A percentile compares a stretch with the other conserved stretches of the same genome.
phyloP scores from a whole-genome alignment of 352 stramenopile species.

The Globisporangium apiculatum region DNA sequence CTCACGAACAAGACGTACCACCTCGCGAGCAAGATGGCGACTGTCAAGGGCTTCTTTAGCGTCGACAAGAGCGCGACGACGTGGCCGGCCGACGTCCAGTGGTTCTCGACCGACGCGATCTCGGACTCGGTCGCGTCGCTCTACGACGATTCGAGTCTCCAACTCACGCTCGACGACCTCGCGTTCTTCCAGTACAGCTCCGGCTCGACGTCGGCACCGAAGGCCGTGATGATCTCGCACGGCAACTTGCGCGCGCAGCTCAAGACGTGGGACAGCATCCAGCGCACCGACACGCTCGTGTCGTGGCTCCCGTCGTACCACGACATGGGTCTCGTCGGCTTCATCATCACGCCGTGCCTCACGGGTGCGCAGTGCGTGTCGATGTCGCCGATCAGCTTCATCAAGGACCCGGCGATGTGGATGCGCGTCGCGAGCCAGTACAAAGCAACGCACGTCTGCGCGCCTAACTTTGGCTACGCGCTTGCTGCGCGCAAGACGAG shows the following conservation, averaged over 20 bases:
- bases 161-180: conserved; percentile 42
- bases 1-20: conserved; percentile 76
- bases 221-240: conserved; percentile 83
- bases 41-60: conserved; percentile 71
- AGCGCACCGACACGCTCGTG: conserved; percentile 53
- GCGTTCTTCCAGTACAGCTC: conserved; percentile 86
- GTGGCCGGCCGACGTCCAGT: conserved; percentile 62
- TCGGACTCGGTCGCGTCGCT: conserved; percentile 37
- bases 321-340: conserved; percentile 82
- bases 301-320: conserved; percentile 80
- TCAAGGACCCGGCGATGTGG: conserved; percentile 79
- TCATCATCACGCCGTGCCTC: conserved; percentile 63
- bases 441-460: conserved; percentile 70
- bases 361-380: conserved; percentile 55
- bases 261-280: conserved; percentile 70
- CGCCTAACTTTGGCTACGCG: conserved; percentile 77
- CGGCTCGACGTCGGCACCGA: conserved; percentile 70
- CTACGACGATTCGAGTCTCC: conserved; percentile 41
- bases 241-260: conserved; percentile 65
- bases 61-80: conserved; percentile 29
- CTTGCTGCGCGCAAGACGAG: conserved; percentile 68
- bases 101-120: conserved; percentile 65
- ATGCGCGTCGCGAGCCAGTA: conserved; percentile 72
- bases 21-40: conserved; percentile 74
- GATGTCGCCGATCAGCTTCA: conserved; percentile 83